Base-by-base conservation (phyloP, 2,329 filamentous ascomycete genomes). In the Ceratocystiopsis sp. region DNA sequence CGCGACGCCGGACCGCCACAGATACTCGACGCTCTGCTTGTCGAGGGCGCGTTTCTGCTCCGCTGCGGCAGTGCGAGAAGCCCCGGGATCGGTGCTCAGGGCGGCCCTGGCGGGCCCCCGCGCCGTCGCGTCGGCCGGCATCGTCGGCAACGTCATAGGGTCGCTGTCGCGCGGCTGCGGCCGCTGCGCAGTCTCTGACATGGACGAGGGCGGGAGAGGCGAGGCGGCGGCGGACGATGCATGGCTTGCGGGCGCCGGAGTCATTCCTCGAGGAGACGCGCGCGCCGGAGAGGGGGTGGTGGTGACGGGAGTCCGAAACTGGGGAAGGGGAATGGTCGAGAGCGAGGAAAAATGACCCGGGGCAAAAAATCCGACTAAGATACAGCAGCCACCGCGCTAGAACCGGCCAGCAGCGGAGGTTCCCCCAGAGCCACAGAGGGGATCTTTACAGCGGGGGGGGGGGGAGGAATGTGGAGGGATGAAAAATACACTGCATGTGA, bases 1-100 rank as follows among this genome's bases (percentile, higher is more conserved):
- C 2, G 91, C 89, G 32, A 93, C 63, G 33, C 84, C 84, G 48
- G 82, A 91, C 53, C 84, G 76, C 61, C 85, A 69, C 37, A 91
- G 66, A 61, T 96, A 96, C 53, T 93, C 83, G 50, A 81, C 65
- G 57, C 79, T 91, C 57, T 80, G 76, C 61, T 78, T 84, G 50
- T 81, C 67, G 25, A 73, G 59, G 53, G 69, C 50, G 66, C 65
- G 48, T 60, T 56, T 50, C 64, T 59, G 45, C 9, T 35, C 7
- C 18, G 68, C 62, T 48, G 70, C 66, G 51, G 72, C 62, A 54
- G 71, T 68, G 38, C 67, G 25, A 8, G 25, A 2, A 2, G 25
- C 25, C 10, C 25, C 10, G 9, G 25, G 10, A 6, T 29, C 25
- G 2, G 6, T 29, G 25, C 25, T 8, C 7, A 29, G 9, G 6